phyloP scores from a whole-genome alignment of 2,329 filamentous ascomycete species.

The Colletotrichum viniferum region DNA sequence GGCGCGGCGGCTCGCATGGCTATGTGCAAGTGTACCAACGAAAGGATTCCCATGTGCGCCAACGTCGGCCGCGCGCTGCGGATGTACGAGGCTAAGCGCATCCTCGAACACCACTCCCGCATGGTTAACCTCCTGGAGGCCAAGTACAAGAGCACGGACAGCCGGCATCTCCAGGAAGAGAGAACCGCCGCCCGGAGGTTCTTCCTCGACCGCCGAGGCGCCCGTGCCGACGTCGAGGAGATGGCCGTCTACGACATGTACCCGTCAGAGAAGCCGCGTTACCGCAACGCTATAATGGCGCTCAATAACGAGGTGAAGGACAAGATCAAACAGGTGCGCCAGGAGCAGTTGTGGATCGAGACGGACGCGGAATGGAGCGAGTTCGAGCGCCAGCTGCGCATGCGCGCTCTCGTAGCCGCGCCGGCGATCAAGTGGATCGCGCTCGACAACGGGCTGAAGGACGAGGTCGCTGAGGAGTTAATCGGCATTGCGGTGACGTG shows the following conservation, averaged over 20 bases:
- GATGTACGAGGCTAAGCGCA: background rate
- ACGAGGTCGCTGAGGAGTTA: background rate
- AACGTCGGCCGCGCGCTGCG: background rate
- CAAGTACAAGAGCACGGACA: rapidly evolving
- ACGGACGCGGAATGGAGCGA: background rate
- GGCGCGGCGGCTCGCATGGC: background rate
- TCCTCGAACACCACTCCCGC: background rate
- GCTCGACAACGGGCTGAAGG: background rate
- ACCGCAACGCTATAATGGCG: background rate
- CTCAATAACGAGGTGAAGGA: background rate
- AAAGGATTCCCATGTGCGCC: too few relatives aligned
- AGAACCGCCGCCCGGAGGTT: background rate
- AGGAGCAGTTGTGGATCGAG: background rate
- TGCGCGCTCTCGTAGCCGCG: too few relatives aligned
- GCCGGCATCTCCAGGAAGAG: background rate
- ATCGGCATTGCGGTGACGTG: background rate
- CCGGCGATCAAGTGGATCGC: background rate
- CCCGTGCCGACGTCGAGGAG: too few relatives aligned
- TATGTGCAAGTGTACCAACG: too few relatives aligned
- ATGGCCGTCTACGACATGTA: background rate
- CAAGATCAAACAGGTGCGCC: background rate
- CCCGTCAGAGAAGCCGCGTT: background rate
- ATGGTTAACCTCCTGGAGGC: background rate
- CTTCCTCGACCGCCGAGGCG: background rate
- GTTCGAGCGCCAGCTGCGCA: background rate